Percentiles rank a stretch among this genome's conserved stretches.
Evolutionary conservation across 257 asterid species (phyloP).

Genomic region (Petrea volubilis): DNA sequence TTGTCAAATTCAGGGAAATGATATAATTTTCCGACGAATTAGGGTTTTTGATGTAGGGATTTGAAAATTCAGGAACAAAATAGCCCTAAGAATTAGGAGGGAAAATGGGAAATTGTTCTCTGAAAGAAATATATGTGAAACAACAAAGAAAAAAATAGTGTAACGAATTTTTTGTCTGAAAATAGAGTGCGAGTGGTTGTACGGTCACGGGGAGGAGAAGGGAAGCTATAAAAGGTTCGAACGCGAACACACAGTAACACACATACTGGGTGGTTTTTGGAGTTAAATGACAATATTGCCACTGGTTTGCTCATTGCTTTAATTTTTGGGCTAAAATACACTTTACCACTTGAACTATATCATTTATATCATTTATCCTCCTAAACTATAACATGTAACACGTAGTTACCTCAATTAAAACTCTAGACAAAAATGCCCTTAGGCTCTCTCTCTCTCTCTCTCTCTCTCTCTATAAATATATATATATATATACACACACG

Average conservation of each 20-base stretch:
- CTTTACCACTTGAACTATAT: no score
- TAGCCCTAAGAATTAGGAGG: constrained; percentile 23
- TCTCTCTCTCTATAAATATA: no score
- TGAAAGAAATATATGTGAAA: no score
- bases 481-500: no score
- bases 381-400: no score
- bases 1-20: neutral
- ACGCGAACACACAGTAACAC: neutral
- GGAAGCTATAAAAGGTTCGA: neutral
- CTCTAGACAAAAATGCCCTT: no score
- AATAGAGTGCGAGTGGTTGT: constrained; percentile 16
- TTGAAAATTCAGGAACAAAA: constrained; percentile 14
- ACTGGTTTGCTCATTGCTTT: neutral
- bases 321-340: no score
- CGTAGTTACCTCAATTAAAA: no score
- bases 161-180: neutral
- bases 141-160: neutral
- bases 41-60: constrained; percentile 13
- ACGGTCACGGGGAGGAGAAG: constrained; percentile 19
- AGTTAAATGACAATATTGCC: neutral
- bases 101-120: neutral
- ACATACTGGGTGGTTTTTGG: neutral
- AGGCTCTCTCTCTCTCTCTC: no score
- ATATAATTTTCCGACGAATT: neutral
- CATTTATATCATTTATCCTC: no score